Conservation (phyloP, 2,329 filamentous ascomycete species). For the Xylaria multiplex region DNA sequence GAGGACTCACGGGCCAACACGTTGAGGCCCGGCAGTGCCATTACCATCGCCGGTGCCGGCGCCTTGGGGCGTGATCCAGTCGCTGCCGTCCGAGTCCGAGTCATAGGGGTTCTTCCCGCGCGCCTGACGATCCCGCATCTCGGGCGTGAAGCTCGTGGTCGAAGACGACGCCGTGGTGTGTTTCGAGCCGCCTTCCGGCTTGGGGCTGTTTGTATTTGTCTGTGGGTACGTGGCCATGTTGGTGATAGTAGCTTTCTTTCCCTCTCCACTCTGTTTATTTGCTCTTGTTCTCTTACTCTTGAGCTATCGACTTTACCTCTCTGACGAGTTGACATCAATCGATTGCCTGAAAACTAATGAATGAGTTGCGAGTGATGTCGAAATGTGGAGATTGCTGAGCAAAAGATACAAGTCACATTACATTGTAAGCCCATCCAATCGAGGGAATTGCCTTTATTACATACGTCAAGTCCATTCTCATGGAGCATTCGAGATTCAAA, state of each 20-base stretch:
- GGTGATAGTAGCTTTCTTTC: not conserved
- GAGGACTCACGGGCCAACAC: conserved; percentile 23
- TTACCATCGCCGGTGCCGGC: not conserved
- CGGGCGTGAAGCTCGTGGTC: conserved; percentile 53
- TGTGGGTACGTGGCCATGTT: not conserved
- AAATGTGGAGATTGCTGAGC: conserved; percentile 1
- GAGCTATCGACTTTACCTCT: too few species aligned
- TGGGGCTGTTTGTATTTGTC: conserved; percentile 16
- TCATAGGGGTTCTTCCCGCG: conserved; percentile 66
- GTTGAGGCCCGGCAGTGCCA: not conserved
- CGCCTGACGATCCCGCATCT: conserved; percentile 68
- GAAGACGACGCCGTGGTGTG: not conserved
- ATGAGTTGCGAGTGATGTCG: not conserved
- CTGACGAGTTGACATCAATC: not conserved
- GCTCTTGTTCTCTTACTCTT: too few species aligned
- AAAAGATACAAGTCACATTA: not conserved
- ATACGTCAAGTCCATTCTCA: not conserved
- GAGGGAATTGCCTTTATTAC: not conserved
- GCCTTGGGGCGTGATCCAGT: conserved; percentile 3
- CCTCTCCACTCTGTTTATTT: not conserved
- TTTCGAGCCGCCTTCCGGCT: conserved; percentile 4
- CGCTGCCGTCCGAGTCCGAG: conserved; percentile 43
- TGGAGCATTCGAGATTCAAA: too few species aligned
- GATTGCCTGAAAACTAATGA: not conserved
- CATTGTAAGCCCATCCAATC: not conserved